A percentile compares a stretch with the other conserved stretches of the same genome.
Conservation (phyloP, 148 eudicot genomes). For the Camellia sinensis region DNA sequence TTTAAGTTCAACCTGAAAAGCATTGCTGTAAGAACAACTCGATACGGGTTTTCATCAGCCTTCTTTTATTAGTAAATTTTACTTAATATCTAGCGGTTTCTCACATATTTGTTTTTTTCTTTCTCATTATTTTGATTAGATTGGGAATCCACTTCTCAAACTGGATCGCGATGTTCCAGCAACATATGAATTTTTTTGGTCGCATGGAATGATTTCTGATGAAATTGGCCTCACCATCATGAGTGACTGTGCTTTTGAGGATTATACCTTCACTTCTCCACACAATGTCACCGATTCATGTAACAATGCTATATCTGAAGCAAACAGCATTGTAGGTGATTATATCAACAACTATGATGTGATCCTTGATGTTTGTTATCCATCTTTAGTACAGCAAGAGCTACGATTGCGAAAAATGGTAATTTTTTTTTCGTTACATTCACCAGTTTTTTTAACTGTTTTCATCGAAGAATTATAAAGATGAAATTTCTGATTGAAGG, state of each 20-base stretch:
- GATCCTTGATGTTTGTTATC: conserved; percentile 90
- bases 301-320: conserved; percentile 60
- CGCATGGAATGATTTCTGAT: conserved; percentile 97
- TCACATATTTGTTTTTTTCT: neutral
- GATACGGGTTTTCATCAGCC: neutral
- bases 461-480: neutral
- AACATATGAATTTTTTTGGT: conserved; percentile 83
- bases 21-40: conserved; percentile 61
- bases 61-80: neutral
- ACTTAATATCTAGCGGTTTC: neutral
- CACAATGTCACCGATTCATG: conserved; percentile 68
- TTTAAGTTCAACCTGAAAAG: conserved; percentile 81
- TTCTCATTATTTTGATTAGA: conserved; percentile 32
- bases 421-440: conserved; percentile 9
- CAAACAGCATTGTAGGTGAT: conserved; percentile 63
- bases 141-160: conserved; percentile 91
- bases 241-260: conserved; percentile 76
- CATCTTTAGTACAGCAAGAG: conserved; percentile 86
- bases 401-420: conserved; percentile 68
- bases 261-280: conserved; percentile 63
- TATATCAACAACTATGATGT: conserved; percentile 78
- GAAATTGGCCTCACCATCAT: conserved; percentile 76
- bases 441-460: neutral
- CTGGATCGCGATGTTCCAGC: conserved; percentile 85
- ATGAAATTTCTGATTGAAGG: conserved; percentile 38